Base-by-base conservation (phyloP, 352 stramenopile genomes). In the Phytopythium chamaehyphon region DNA sequence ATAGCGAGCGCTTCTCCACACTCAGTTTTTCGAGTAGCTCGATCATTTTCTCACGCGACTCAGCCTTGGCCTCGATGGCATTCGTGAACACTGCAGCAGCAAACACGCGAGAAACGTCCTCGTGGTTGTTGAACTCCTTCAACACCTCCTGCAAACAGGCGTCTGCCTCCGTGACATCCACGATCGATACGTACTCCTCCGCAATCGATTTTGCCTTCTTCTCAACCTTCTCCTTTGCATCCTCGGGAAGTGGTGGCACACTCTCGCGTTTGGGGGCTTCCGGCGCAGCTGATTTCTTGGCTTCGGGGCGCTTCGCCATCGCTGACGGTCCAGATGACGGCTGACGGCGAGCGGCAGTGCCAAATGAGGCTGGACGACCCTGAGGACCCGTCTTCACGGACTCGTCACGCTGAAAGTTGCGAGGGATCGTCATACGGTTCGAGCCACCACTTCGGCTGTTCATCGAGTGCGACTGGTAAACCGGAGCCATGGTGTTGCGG, bases 171-270 rank as follows among this genome's bases (percentile, higher is more conserved):
- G 67, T 64, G 23, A 88, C 48, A 42, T 93, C 83, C 33, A 76
- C 57, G 31, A 92, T 89, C 43, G 61, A 84, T 12, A 88, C 79
- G 47, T 84, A 93, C 53, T 93, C 83, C 28, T 90, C 81, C 4
- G 80, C 73, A 28, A 79, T 87, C 1, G 76, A 88, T 49, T 90
- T 91, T 0, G 83, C 66, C 55, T 88, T 88, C 62, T 91, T 91
- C 12, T 55, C 69, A 47, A 92, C 84, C 36, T 79, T 83, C 26
- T 86, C 74, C 38, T 71, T 70, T 3, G 62, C 62, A 6, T 90
- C 79, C 2, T 90, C 81, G 9, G 73, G 69, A 19, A 92, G 68
- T 38, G 74, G 61, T 46, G 70, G 56, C 1, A 73, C 52, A 47
- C 61, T 69, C 6, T 54, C 37, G 53, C 61, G 57, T 12, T 42